Base-by-base conservation (phyloP, 805 yeast species). In the Candida ipomoeae region DNA sequence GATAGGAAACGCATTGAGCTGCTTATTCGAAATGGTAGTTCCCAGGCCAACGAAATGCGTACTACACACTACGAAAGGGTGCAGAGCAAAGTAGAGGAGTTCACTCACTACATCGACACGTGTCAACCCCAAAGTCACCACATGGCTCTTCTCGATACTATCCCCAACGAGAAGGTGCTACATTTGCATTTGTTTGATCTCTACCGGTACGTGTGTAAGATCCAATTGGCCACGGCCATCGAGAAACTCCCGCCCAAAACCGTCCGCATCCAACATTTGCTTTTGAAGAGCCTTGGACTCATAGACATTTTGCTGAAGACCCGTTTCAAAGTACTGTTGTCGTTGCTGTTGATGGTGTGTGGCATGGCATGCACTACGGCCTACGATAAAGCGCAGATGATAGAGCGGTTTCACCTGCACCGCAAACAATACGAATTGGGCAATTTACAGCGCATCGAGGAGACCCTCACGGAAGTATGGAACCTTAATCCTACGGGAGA, bases 281-380 rank as follows among this genome's bases (percentile, higher is more conserved):
- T 58, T 5, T 40, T 55, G 46, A 46, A 53, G 15, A 49, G 55
- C n/a, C 49, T 57, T 20, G 29, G 15, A 20, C 43, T 51, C 8
- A 36, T 58, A 5, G 60, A 57, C 36, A 5, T 23, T 10, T 46
- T 58, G 29, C 49, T 52, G 33, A 31, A 43, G 3, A 52, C 60
- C 5, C 51, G 41, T 26, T 38, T 57, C 31, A 53, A 51, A 32
- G 60, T 52, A 23, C 40, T 59, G 20, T 52, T 58, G n/a, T 51
- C 59, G 17, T 52, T 58, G 21, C 54, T 50, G 56, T 34, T 58
- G 20, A 52, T 68, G 34, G 62, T 67, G 10, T 67, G 71, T 50
- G 74, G 73, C 5, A 59, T 68, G 29, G 58, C 65, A 3, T 66
- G 70, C 53, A 55, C 62, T 42, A 58, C 58, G n/a, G 49, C 58